Conservation (phyloP, 2,329 filamentous ascomycete genomes). For the Blastomyces silverae region DNA sequence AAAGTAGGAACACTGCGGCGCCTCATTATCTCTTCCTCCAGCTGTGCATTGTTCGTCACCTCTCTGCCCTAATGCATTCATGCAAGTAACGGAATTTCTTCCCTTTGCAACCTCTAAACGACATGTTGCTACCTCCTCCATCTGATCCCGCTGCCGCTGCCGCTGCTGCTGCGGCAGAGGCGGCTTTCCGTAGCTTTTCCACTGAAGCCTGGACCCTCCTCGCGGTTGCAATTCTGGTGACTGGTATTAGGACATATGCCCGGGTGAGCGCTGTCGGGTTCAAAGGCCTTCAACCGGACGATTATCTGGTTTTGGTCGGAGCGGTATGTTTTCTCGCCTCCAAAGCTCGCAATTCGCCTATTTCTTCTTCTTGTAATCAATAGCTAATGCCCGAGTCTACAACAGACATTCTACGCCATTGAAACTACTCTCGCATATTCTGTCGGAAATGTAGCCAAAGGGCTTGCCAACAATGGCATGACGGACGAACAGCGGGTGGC, state of each 20-base stretch:
- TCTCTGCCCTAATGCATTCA: neutral
- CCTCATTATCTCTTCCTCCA: neutral
- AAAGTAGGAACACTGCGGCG: neutral
- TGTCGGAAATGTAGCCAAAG: slow-evolving; percentile 23
- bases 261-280: slow-evolving; percentile 34
- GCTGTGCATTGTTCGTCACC: neutral
- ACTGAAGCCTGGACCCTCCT: slow-evolving; percentile 13
- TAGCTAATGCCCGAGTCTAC: neutral
- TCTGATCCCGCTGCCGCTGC: slow-evolving; percentile 5
- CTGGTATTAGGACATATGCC: slow-evolving; percentile 40
- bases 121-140: slow-evolving; percentile 5
- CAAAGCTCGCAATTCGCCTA: neutral
- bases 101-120: neutral
- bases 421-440: slow-evolving; percentile 10
- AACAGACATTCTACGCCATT: slow-evolving; percentile 10
- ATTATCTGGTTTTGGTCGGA: slow-evolving; percentile 46
- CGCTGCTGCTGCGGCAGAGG: slow-evolving; percentile 10
- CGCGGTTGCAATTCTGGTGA: slow-evolving; percentile 21
- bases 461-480: slow-evolving; percentile 54
- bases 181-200: slow-evolving; percentile 1
- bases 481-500: slow-evolving; percentile 44
- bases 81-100: neutral
- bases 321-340: neutral
- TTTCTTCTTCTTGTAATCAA: neutral
- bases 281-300: slow-evolving; percentile 37